Evolutionary conservation across 2,329 filamentous ascomycete genomes (phyloP), one percentile per base, ranked within the genome.

Genomic region (Atkinsonella texensis): DNA sequence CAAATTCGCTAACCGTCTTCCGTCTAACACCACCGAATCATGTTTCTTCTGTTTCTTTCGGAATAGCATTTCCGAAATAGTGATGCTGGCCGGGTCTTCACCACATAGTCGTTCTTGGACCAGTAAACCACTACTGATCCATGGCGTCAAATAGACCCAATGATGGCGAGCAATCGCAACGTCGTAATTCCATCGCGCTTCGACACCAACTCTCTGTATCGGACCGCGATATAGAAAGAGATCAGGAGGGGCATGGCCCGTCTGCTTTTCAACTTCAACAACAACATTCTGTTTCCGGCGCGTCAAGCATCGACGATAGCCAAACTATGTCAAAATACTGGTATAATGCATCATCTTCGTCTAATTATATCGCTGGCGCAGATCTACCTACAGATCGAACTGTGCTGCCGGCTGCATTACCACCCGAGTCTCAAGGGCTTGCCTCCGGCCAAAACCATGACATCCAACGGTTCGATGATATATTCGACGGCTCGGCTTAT

Each of bases 131-230:
- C 46, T 28, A 39, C 12, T 10, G 31, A 20, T 53, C 54, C 47
- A 68, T 68, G 66, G 60, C 64, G 53, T 63, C 63, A 32, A 54
- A 62, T 48, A 53, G 53, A 50, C 58, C 58, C 42, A 33, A 40
- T 32, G 60, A 62, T 45, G 57, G 57, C 57, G 57, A 58, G 53
- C 54, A 58, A 51, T 53, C 53, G 48, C 60, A 58, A 52, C 61
- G 58, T 50, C 58, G 57, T 42, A 63, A 58, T 61, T 83, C 84
- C 55, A 90, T 93, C 69, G 85, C 85, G 54, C 72, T 91, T 53
- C 83, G 83, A 66, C 79, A 84, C 59, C 71, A 87, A 38, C 63
- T 66, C 51, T 56, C 57, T 33, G 50, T 59, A 12, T 53, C 56
- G 31, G 53, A 53, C 33, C 53, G 55, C 31, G 8, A 38, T 18